phyloP scores from a whole-genome alignment of 352 stramenopile genomes.

The Phytopythium helicoides region DNA sequence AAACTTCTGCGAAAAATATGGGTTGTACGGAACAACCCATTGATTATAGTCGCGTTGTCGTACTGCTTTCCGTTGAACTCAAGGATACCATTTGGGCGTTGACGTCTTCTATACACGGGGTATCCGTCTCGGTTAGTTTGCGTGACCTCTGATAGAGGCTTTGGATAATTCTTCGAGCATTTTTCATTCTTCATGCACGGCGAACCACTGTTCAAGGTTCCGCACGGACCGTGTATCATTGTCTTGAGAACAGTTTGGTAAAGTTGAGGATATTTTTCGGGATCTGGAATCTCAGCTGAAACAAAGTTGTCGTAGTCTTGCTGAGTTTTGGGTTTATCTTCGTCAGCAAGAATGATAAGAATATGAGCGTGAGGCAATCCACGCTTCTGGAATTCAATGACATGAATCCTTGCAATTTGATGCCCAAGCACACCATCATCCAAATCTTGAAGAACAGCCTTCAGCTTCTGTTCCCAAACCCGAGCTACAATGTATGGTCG shows the following conservation, averaged over 20 bases:
- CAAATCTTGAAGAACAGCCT: constrained; percentile 20
- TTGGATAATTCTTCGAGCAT: constrained; percentile 25
- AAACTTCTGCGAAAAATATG: constrained; percentile 46
- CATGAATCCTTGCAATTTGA: constrained; percentile 18
- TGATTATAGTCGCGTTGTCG: constrained; percentile 23
- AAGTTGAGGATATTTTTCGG: constrained; percentile 2
- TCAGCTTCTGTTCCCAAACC: constrained; percentile 21
- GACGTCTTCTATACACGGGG: constrained; percentile 9
- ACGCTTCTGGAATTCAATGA: constrained; percentile 54
- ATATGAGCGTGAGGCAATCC: constrained; percentile 47
- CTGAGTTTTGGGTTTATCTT: constrained; percentile 11
- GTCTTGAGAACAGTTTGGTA: constrained; percentile 9
- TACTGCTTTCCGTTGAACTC: constrained; percentile 5
- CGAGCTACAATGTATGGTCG: constrained; percentile 14
- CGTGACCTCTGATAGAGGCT: constrained; percentile 9
- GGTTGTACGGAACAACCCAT: constrained; percentile 60
- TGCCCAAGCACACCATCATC: constrained; percentile 16
- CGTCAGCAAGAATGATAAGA: constrained; percentile 34
- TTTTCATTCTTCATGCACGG: constrained; percentile 18
- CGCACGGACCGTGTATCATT: constrained; percentile 16
- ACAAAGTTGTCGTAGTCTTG: constrained; percentile 16
- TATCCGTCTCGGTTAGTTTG: constrained; percentile 8
- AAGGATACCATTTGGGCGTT: neutral
- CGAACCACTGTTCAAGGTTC: neutral
- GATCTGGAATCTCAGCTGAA: constrained; percentile 15